phyloP scores from a whole-genome alignment of 768 basidiomycete species.

The Pisolithus marmoratus region DNA sequence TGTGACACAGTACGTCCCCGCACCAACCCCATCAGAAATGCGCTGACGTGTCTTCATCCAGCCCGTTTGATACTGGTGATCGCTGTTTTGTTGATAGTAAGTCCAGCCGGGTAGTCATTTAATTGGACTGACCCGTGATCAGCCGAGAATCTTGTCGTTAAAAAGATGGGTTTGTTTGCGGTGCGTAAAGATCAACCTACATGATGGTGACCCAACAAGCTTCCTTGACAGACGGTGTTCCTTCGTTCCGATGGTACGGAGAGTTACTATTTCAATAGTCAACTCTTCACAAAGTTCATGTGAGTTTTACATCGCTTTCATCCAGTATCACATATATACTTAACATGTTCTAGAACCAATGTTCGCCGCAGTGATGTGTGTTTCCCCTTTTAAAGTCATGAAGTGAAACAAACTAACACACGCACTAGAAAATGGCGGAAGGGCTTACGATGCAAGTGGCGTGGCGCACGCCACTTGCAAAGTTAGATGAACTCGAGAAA shows the following conservation, averaged over 20 bases:
- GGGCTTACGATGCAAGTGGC: conserved; percentile 63
- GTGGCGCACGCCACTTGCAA: conserved; percentile 69
- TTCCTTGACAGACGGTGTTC: conserved; percentile 51
- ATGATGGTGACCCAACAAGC: background rate
- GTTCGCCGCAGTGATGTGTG: conserved; percentile 65
- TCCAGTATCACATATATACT: background rate
- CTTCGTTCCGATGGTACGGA: conserved; percentile 68
- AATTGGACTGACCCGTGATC: conserved; percentile 4
- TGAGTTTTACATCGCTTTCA: conserved; percentile 24
- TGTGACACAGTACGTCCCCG: conserved; percentile 65
- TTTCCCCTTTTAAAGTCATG: background rate
- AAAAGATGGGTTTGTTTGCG: conserved; percentile 76
- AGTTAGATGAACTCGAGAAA: conserved; percentile 64
- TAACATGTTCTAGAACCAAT: conserved; percentile 44
- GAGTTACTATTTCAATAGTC: conserved; percentile 78
- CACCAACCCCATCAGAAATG: background rate
- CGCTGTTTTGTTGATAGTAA: conserved; percentile 67
- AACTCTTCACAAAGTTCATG: conserved; percentile 73
- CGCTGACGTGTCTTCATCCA: conserved; percentile 19
- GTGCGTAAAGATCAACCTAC: conserved; percentile 28
- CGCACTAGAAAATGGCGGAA: conserved; percentile 58
- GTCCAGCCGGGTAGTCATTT: conserved; percentile 8
- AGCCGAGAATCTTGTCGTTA: conserved; percentile 71
- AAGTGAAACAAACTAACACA: conserved; percentile 7
- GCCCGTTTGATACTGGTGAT: conserved; percentile 79